Base-by-base conservation (phyloP, 306 rosid species). In the Vicia sativa region DNA sequence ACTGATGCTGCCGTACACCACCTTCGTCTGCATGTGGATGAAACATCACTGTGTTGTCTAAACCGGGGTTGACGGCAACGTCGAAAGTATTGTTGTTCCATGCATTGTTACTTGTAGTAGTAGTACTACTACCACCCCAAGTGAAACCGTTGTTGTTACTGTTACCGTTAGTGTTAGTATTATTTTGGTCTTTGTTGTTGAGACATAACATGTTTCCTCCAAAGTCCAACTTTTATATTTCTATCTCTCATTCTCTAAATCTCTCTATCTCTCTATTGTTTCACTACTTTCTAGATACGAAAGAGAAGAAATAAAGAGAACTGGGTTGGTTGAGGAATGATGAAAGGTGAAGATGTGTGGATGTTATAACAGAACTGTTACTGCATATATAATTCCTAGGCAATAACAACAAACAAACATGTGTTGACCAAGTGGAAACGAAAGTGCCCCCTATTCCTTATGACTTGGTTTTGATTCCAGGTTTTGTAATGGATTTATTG, bases 131-230 rank as follows among this genome's bases (percentile, higher is more conserved):
- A 48, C 59, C 11, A 67, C 71, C 78, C 93, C 96, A 88, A 31
- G 73, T 62, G 4, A 82, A 75, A 73, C 54, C 16, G 56, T 35
- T 72, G 18, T 31, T 23, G 49, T 34, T 72, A 19, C 16, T 46
- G 46, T 71, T 78, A 78, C 4, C 14, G 65, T 59, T 59, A 6
- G 21, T 56, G 11, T 52, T 55, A n/a, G n/a, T n/a, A 50, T 50
- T 73, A 70, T 57, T 82, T 37, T 80, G 90, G 68, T 81, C 87
- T 76, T 82, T 68, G 67, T 70, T 68, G 73, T 61, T 59, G 7
- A 74, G 78, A 66, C 87, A 87, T 52, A 86, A 79, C 81, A 82
- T 62, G 82, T 80, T 86, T 63, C 88, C 91, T 16, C 81, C 83
- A 44, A 82, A 85, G 38, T 90, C 91, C 93, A 90, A 83, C 3